Conservation (phyloP, 768 basidiomycete species). For the Boletus rufocinnamomeus region DNA sequence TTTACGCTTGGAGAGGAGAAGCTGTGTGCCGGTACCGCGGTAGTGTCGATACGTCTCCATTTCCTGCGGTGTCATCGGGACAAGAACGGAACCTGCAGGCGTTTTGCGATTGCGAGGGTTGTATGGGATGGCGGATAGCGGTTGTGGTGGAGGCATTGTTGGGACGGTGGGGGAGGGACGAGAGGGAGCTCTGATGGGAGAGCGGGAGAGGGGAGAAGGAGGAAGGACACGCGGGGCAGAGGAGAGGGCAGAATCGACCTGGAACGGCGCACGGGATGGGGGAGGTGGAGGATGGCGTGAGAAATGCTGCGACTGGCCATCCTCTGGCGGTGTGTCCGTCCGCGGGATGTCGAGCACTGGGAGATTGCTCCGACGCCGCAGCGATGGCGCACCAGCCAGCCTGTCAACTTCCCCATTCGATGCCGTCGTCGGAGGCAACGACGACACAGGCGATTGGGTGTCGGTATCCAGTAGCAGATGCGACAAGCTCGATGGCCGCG, state of each 20-base stretch:
- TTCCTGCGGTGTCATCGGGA: constrained; percentile 65
- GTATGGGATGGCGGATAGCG: constrained; percentile 53
- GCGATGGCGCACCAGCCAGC: constrained; percentile 25
- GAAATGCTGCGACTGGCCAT: constrained; percentile 25
- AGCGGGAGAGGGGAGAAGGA: constrained; percentile 32
- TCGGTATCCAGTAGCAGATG: constrained; percentile 40
- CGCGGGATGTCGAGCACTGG: constrained; percentile 36
- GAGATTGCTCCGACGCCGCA: constrained; percentile 35
- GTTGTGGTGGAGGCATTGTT: constrained; percentile 31
- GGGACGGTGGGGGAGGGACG: constrained; percentile 32
- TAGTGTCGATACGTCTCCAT: constrained; percentile 58
- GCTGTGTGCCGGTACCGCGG: constrained; percentile 56
- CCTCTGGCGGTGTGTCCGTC: constrained; percentile 27
- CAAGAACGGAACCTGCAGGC: constrained; percentile 59
- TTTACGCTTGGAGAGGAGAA: constrained; percentile 54
- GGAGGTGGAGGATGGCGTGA: constrained; percentile 26
- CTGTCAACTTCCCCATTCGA: constrained; percentile 31
- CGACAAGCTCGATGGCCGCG: constrained; percentile 46
- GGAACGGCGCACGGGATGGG: constrained; percentile 26
- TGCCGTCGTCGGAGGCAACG: constrained; percentile 9
- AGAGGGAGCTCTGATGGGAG: constrained; percentile 30
- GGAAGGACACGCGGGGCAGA: constrained; percentile 28
- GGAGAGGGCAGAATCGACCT: constrained; percentile 25
- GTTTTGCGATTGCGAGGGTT: constrained; percentile 63
- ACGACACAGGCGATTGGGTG: constrained; percentile 24